phyloP scores from a whole-genome alignment of 371 early-diverging fungal species.

The Quaeritorhiza haematococci region DNA sequence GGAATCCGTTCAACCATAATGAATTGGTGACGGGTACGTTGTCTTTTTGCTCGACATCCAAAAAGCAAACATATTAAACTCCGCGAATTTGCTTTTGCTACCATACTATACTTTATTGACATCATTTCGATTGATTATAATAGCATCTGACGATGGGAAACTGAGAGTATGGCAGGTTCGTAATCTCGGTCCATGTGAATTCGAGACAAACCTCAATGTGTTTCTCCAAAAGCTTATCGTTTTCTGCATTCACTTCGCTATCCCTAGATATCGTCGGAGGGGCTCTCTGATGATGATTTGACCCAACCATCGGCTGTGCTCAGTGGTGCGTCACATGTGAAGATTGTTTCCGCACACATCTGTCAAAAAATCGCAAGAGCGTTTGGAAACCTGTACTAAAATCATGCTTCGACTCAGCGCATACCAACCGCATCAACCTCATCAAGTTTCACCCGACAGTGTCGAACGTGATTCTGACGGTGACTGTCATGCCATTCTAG shows the following conservation, averaged over 20 bases:
- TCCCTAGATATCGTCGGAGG: too few relatives aligned
- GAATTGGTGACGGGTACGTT: constrained; percentile 53
- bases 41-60: too few relatives aligned
- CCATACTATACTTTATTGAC: too few relatives aligned
- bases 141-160: constrained; percentile 63
- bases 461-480: constrained; percentile 40
- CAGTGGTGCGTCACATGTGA: too few relatives aligned
- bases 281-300: constrained; percentile 15
- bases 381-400: neutral
- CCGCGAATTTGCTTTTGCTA: too few relatives aligned
- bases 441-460: constrained; percentile 63
- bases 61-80: too few relatives aligned
- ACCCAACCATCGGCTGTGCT: constrained; percentile 1
- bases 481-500: neutral
- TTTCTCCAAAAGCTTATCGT: constrained; percentile 13
- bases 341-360: too few relatives aligned
- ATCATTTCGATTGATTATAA: neutral
- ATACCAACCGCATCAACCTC: constrained; percentile 51
- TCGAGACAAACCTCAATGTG: too few relatives aligned
- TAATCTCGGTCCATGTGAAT: constrained; percentile 50
- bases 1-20: constrained; percentile 61
- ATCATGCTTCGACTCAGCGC: constrained; percentile 15
- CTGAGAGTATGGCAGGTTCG: constrained; percentile 72
- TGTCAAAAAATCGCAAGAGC: too few relatives aligned
- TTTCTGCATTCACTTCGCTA: too few relatives aligned